Evolutionary conservation across 202 grass and related monocot species (phyloP).

Genomic region (Dendrocalamus latiflorus): DNA sequence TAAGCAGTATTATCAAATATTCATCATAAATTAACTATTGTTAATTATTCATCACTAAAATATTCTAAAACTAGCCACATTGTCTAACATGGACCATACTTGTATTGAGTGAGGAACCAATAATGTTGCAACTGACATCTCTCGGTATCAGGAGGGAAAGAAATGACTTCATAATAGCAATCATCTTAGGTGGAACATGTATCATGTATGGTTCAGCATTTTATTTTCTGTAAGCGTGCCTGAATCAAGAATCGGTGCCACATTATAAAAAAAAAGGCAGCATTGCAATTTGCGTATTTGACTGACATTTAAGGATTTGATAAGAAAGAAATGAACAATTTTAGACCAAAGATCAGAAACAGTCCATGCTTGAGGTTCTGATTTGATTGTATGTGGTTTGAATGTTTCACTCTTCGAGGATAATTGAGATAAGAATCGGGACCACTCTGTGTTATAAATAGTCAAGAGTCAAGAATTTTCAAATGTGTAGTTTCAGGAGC

Average conservation of each 20-base stretch:
- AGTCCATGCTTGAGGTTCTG: background rate
- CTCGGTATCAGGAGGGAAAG: background rate
- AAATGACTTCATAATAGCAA: background rate
- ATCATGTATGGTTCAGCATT: background rate
- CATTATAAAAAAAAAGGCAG: background rate
- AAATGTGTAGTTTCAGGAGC: background rate
- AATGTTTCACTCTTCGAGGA: background rate
- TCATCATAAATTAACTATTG: too few relatives aligned
- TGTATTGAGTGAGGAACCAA: background rate
- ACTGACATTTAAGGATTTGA: background rate
- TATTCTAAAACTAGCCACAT: too few relatives aligned
- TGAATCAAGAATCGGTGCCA: background rate
- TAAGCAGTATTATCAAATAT: too few relatives aligned
- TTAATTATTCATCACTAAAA: too few relatives aligned
- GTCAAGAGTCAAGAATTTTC: background rate
- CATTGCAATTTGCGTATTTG: background rate
- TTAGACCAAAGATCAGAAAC: background rate
- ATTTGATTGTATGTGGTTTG: background rate
- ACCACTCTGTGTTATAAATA: slow-evolving; percentile 9
- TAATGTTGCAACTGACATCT: background rate
- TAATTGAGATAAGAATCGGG: background rate
- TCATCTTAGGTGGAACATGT: background rate
- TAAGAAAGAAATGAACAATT: background rate
- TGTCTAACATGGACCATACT: background rate
- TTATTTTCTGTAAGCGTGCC: background rate